A percentile compares a stretch with the other conserved stretches of the same genome.
These are phyloP conservation scores for Aspergillus sp. DNA, from an alignment of 2,329 filamentous ascomycete genomes.

Conservation along the genomic window DNA sequence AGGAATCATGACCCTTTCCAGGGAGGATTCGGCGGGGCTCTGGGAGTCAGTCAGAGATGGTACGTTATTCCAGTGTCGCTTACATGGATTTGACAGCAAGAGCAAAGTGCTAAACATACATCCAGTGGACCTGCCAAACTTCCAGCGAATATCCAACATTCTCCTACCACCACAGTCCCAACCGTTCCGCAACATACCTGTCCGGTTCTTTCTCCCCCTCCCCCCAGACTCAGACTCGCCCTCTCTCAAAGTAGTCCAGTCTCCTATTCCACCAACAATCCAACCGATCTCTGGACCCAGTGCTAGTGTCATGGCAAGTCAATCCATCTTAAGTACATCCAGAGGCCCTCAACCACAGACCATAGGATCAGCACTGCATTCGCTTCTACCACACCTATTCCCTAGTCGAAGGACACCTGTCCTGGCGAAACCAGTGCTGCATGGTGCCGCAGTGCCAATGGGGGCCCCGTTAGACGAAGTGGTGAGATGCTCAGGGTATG, in stretches of 20 bases:
- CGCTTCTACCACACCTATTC: constrained; percentile 77
- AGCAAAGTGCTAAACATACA: background rate
- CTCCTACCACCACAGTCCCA: constrained; percentile 69
- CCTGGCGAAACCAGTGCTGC: constrained; percentile 79
- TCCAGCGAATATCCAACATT: constrained; percentile 73
- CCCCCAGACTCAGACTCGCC: constrained; percentile 55
- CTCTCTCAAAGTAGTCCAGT: constrained; percentile 70
- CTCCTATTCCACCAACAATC: constrained; percentile 62
- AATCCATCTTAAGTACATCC: constrained; percentile 20
- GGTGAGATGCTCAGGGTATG: constrained; percentile 78
- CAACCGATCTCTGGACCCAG: constrained; percentile 17
- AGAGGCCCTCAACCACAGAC: constrained; percentile 60
- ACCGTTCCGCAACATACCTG: constrained; percentile 77
- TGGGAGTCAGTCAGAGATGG: constrained; percentile 79
- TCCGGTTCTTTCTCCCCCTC: constrained; percentile 81
- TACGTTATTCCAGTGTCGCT: constrained; percentile 39
- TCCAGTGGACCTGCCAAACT: constrained; percentile 71
- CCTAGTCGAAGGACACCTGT: constrained; percentile 82
- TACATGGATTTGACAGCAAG: background rate
- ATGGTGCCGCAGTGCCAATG: constrained; percentile 83
- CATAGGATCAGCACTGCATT: constrained; percentile 75
- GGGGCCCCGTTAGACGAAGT: constrained; percentile 77
- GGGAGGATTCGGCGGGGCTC: constrained; percentile 77
- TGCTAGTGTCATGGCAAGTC: constrained; percentile 27
- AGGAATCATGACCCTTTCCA: constrained; percentile 84